These are phyloP conservation scores for Rhododendron williamsianum DNA, from an alignment of 148 eudicot species.

Conservation along the genomic window DNA sequence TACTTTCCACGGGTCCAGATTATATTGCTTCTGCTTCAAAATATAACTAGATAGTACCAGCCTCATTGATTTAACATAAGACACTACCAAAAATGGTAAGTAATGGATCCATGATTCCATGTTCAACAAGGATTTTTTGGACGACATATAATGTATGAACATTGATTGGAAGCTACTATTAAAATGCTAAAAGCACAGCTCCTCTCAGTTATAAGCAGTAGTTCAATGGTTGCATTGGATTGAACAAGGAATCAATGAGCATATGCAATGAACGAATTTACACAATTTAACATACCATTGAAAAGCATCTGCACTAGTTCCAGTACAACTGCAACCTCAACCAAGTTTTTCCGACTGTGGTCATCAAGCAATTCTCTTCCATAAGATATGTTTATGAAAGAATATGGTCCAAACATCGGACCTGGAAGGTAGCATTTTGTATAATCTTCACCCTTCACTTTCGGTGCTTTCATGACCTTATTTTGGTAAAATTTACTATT, in stretches of 20 bases:
- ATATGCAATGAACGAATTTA: background rate
- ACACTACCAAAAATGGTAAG: background rate
- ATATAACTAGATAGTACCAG: background rate
- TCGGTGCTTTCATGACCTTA: constrained; percentile 48
- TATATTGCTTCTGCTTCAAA: background rate
- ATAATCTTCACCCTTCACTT: constrained; percentile 27
- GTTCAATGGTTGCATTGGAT: background rate
- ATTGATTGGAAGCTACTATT: background rate
- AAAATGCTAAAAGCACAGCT: background rate
- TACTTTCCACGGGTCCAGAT: background rate
- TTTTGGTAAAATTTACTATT: constrained; percentile 48
- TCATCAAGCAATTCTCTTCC: constrained; percentile 64
- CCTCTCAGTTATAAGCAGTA: background rate
- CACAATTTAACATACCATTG: constrained; percentile 33
- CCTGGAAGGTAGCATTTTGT: constrained; percentile 48
- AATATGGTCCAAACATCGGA: constrained; percentile 64
- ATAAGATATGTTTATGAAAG: constrained; percentile 55
- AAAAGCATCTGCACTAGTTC: constrained; percentile 40
- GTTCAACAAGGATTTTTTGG: background rate
- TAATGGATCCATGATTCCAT: background rate
- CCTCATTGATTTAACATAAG: background rate
- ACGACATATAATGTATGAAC: background rate
- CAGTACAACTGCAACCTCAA: constrained; percentile 56
- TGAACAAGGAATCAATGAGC: background rate
- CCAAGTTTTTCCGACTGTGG: constrained; percentile 51